These are phyloP conservation scores for Colletotrichum scovillei DNA, from an alignment of 2,329 filamentous ascomycete species.

Conservation along the genomic window DNA sequence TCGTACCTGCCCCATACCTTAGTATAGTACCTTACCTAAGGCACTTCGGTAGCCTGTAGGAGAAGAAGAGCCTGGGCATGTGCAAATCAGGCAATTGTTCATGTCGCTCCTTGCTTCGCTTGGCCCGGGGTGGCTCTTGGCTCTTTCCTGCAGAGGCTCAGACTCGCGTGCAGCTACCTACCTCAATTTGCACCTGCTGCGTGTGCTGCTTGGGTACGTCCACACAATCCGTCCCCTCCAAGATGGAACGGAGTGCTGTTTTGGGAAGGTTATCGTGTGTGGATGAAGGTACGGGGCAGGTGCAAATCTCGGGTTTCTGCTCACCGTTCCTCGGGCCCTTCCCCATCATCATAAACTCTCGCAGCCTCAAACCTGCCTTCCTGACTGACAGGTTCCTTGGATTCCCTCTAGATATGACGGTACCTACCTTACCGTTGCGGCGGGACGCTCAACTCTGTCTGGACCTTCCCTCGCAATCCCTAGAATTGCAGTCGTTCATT, in stretches of 20 bases:
- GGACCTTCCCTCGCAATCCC: neutral
- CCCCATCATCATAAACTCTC: no score
- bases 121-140: neutral
- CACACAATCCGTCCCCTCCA: neutral
- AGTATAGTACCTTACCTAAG: neutral
- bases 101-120: slow-evolving; percentile 16
- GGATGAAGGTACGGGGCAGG: neutral
- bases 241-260: neutral
- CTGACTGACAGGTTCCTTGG: neutral
- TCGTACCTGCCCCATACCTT: neutral
- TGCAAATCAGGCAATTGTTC: neutral
- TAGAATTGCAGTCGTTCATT: neutral
- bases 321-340: neutral
- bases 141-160: neutral
- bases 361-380: neutral
- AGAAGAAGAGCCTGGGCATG: neutral
- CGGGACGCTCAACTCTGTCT: neutral
- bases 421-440: no score
- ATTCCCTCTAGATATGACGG: no score
- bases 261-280: slow-evolving; percentile 7
- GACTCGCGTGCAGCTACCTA: slow-evolving; percentile 1
- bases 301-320: neutral
- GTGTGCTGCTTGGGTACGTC: neutral
- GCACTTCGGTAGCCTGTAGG: neutral
- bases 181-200: neutral